Percentiles rank a stretch among this genome's conserved stretches.
phyloP scores from a whole-genome alignment of 768 basidiomycete species.

The Tephrocybe sp. region DNA sequence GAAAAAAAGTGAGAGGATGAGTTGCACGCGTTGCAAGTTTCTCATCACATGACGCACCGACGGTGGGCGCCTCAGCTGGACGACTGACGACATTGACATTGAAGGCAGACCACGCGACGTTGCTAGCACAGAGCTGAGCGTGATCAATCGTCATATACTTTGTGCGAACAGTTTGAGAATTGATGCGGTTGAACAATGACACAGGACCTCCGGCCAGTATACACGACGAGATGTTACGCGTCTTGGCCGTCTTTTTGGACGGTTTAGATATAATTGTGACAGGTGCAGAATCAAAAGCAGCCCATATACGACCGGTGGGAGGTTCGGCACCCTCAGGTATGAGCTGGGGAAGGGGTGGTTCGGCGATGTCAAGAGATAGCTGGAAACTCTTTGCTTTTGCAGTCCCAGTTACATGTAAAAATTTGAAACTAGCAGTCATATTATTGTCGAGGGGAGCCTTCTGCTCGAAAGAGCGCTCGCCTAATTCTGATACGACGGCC shows the following conservation, averaged over 20 bases:
- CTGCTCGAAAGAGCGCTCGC: constrained; percentile 82
- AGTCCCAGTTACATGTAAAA: constrained; percentile 83
- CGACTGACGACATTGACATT: constrained; percentile 86
- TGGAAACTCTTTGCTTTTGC: constrained; percentile 90
- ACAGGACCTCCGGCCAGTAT: constrained; percentile 88
- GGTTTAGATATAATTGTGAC: constrained; percentile 96
- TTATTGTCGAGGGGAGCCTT: constrained; percentile 79
- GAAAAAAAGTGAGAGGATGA: constrained; percentile 36
- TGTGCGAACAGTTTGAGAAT: constrained; percentile 93
- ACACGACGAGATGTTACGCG: constrained; percentile 87
- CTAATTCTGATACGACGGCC: constrained; percentile 81
- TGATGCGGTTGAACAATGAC: constrained; percentile 93
- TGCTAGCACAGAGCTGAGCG: constrained; percentile 82
- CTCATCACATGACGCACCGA: constrained; percentile 65
- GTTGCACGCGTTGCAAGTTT: constrained; percentile 27
- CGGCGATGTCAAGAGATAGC: constrained; percentile 80
- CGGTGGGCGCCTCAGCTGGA: constrained; percentile 58
- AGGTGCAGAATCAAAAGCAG: constrained; percentile 87
- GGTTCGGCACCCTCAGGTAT: constrained; percentile 44
- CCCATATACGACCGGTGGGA: constrained; percentile 74
- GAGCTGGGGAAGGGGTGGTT: constrained; percentile 57
- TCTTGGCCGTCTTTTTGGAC: constrained; percentile 95
- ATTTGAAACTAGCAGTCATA: constrained; percentile 88
- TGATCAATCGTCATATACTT: constrained; percentile 96
- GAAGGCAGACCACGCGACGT: constrained; percentile 91